A percentile compares a stretch with the other conserved stretches of the same genome.
Evolutionary conservation across 495 filamentous ascomycete species (phyloP).

Genomic region (Chaetomidium leptoderma): DNA sequence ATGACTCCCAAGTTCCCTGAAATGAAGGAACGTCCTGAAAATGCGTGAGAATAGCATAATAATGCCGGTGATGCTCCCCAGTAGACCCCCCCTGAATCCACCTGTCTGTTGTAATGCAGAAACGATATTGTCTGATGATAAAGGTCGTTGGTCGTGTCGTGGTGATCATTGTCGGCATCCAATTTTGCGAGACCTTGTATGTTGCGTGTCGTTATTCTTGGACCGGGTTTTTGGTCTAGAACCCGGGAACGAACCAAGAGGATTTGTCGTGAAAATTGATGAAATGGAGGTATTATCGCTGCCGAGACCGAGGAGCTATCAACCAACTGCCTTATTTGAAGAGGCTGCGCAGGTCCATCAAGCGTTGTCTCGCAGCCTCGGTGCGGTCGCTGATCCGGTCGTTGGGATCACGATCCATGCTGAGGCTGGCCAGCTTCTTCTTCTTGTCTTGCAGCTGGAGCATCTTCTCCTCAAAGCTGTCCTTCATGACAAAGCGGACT

Average conservation of each 20-base stretch:
- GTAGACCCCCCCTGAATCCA: neutral
- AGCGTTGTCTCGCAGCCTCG: conserved; percentile 68
- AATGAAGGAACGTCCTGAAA: conserved; percentile 6
- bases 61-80: neutral
- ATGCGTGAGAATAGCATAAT: neutral
- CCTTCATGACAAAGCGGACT: conserved; percentile 78
- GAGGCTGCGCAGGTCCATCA: conserved; percentile 75
- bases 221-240: neutral
- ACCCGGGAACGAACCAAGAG: neutral
- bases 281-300: too few species aligned
- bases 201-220: neutral
- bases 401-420: conserved; percentile 59
- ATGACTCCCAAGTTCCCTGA: neutral
- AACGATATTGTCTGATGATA: neutral
- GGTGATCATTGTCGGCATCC: neutral
- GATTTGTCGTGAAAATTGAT: neutral
- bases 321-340: conserved; percentile 55
- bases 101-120: neutral
- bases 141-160: neutral
- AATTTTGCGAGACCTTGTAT: neutral
- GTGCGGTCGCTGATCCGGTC: conserved; percentile 60
- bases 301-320: neutral
- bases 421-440: conserved; percentile 77
- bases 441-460: conserved; percentile 85
- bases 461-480: conserved; percentile 94